Percentiles rank a stretch among this genome's conserved stretches.
Evolutionary conservation across 2,329 filamentous ascomycete species (phyloP).

Genomic region (Pezicula rhizophila): DNA sequence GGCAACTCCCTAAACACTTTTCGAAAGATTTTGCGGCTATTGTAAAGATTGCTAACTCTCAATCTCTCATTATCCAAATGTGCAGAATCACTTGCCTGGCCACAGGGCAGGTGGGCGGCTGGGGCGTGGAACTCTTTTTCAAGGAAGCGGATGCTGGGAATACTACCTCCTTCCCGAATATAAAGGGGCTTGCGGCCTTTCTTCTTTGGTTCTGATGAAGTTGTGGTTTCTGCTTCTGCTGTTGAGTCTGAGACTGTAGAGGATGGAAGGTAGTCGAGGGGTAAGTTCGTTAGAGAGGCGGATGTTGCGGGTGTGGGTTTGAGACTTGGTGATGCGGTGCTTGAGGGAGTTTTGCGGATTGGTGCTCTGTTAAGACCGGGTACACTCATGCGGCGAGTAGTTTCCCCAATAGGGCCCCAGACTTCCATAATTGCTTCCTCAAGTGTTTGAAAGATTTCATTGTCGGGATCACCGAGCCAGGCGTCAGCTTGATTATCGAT

Average conservation of each 20-base stretch:
- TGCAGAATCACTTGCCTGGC: conserved; percentile 87
- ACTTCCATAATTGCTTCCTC: conserved; percentile 79
- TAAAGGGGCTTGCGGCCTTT: conserved; percentile 65
- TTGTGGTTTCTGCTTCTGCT: conserved; percentile 6
- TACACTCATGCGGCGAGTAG: conserved; percentile 30
- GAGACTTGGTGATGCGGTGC: conserved; percentile 19
- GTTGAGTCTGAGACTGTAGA: neutral
- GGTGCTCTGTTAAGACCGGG: conserved; percentile 25
- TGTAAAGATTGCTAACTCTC: conserved; percentile 78
- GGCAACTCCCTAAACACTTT: conserved; percentile 59
- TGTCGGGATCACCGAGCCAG: conserved; percentile 88
- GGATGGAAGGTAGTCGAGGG: conserved; percentile 17
- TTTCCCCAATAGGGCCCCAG: conserved; percentile 58
- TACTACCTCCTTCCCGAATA: conserved; percentile 91
- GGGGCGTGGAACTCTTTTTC: conserved; percentile 92
- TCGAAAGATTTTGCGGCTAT: conserved; percentile 86
- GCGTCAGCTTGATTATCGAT: conserved; percentile 94
- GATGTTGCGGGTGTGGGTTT: conserved; percentile 43
- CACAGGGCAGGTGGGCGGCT: conserved; percentile 87
- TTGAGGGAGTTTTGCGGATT: conserved; percentile 11
- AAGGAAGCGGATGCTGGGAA: conserved; percentile 87
- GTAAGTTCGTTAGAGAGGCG: conserved; percentile 39
- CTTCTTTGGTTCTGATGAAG: neutral
- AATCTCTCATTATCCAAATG: conserved; percentile 96
- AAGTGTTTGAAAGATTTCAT: conserved; percentile 84